These are phyloP conservation scores for Jimgerdemannia lactiflua DNA, from an alignment of 192 early-diverging fungal genomes.

Conservation along the genomic window DNA sequence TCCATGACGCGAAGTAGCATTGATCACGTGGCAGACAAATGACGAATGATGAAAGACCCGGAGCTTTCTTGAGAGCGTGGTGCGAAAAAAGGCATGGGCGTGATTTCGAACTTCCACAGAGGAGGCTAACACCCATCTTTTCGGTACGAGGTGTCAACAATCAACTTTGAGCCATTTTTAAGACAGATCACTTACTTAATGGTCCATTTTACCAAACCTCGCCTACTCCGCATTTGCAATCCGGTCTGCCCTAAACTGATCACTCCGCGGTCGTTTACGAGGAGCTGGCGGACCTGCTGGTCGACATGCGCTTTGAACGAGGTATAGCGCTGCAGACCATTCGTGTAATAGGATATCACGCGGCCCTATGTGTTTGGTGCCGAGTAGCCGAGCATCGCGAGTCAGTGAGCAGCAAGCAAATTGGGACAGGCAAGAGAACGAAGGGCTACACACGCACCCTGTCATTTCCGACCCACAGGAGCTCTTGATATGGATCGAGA, in stretches of 20 bases:
- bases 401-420: conserved; percentile 2
- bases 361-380: conserved; percentile 51
- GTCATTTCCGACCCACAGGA: conserved; percentile 85
- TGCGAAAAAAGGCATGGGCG: no score
- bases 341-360: conserved; percentile 59
- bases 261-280: conserved; percentile 55
- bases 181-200: conserved; percentile 33
- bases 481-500: conserved; percentile 75
- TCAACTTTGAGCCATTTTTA: no score
- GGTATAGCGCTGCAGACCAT: conserved; percentile 67
- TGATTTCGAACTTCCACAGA: no score
- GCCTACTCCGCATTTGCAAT: conserved; percentile 59
- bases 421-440: neutral
- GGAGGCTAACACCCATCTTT: no score
- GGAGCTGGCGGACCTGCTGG: conserved; percentile 62
- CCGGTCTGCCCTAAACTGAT: conserved; percentile 60
- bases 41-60: no score
- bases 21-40: no score
- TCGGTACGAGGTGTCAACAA: no score
- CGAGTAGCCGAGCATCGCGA: conserved; percentile 5
- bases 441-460: conserved; percentile 48
- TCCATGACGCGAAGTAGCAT: no score
- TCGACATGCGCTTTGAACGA: conserved; percentile 63
- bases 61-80: no score
- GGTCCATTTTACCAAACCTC: conserved; percentile 49